Evolutionary conservation across 1,284 basidiomycete genomes (phyloP), one percentile per base, ranked within the genome.

Genomic region (Xerocomus nothofagi): DNA sequence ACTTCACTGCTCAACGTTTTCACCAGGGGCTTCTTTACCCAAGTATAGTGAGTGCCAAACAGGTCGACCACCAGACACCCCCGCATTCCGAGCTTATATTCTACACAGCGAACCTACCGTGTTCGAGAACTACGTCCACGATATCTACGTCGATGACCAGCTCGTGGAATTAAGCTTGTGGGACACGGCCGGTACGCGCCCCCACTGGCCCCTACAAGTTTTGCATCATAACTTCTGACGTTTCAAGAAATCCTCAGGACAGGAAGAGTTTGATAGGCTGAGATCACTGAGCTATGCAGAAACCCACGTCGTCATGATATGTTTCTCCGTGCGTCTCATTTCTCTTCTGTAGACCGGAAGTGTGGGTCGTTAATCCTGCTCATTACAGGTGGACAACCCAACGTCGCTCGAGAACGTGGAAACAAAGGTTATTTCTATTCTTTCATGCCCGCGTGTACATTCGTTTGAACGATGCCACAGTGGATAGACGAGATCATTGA

Each of bases 191-290:
- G 93, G 93, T 91, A 62, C 58, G 82, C 73, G 45, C 39, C 33
- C 24, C 39, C 27, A 33, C 31, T 34, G 47, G 17, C 44, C 39
- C 33, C 18, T 29, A 20, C 42, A 18, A 40, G 47, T 45, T 41
- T 39, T 39, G 42, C 41, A 49, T 56, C 50, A 55, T 37, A 42
- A 46, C 58, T 54, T 61, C 67, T 69, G 48, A 68, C 58, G 53
- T 52, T 40, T 59, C 50, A 69, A 67, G 67, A 44, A 48, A 36
- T 39, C 33, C 44, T 38, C 65, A 93, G 94, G 92, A 21, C 93
- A 97, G 70, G 95, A 98, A 73, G 95, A 98, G 61, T 98, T 98
- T 67, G 95, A 97, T 67, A 78, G 93, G 42, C 72, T 98, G 47
- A 80, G 96, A 40, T 93, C 92, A 15, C 72, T 98, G 24, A 92